Evolutionary conservation across 164 flowering plant species (phyloP).

Genomic region (Aristolochia contorta): DNA sequence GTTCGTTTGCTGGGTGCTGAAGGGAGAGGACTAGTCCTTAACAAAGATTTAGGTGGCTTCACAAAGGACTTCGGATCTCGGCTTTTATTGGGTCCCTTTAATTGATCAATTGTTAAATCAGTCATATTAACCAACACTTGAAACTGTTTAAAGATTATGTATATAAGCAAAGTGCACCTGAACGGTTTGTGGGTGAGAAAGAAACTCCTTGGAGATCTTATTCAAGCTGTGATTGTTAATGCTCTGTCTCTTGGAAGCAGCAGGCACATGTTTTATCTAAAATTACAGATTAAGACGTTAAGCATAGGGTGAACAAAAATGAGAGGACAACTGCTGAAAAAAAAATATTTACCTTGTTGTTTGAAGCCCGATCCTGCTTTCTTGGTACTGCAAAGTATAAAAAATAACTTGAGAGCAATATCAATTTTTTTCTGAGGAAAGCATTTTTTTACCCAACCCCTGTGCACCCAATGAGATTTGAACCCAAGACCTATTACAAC

Average conservation of each 20-base stretch:
- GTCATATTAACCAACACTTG: constrained; percentile 8
- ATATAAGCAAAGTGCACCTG: constrained; percentile 22
- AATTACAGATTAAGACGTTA: constrained; percentile 5
- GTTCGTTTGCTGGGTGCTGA: constrained; percentile 39
- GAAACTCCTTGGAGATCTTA: constrained; percentile 28
- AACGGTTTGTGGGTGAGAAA: constrained; percentile 24
- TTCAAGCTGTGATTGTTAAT: constrained; percentile 23
- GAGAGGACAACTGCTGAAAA: not conserved
- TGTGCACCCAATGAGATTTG: too few relatives aligned
- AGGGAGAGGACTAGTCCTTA: constrained; percentile 21
- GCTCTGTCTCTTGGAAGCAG: constrained; percentile 35
- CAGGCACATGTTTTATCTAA: constrained; percentile 30
- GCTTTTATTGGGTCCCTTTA: constrained; percentile 21
- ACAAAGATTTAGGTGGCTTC: constrained; percentile 38
- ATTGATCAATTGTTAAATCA: constrained; percentile 9
- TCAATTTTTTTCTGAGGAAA: too few relatives aligned
- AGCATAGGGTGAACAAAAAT: not conserved
- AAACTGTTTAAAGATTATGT: not conserved
- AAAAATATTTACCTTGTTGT: constrained; percentile 27
- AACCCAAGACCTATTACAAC: too few relatives aligned
- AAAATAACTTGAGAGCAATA: too few relatives aligned
- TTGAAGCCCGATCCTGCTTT: constrained; percentile 26
- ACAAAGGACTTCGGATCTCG: constrained; percentile 21
- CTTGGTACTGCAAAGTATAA: constrained; percentile 24
- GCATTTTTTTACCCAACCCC: too few relatives aligned